These are phyloP conservation scores for Trichoderma endophyticum DNA, from an alignment of 2,329 filamentous ascomycete genomes.

Conservation along the genomic window DNA sequence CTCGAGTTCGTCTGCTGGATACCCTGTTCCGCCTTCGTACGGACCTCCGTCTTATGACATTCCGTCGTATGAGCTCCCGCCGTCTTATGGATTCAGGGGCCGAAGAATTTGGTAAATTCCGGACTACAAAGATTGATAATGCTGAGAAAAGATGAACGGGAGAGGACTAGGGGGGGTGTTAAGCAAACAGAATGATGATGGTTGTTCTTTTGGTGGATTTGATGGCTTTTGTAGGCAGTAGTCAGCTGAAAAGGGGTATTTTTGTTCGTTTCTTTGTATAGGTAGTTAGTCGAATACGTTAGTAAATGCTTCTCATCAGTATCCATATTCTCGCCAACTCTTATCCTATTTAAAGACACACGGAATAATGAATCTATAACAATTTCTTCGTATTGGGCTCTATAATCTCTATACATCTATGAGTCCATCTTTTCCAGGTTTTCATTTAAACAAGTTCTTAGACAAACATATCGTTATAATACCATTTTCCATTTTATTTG, in stretches of 20 bases:
- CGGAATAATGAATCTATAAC: background rate
- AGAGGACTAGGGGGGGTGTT: background rate
- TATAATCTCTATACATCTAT: slow-evolving; percentile 14
- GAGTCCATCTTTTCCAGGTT: background rate
- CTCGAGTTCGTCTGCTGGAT: background rate
- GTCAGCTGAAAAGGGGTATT: background rate
- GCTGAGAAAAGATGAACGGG: background rate
- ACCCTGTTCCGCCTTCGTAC: slow-evolving; percentile 17
- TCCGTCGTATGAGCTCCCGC: slow-evolving; percentile 21
- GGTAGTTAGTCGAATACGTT: background rate
- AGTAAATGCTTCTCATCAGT: background rate
- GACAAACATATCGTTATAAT: background rate
- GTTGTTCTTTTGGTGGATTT: background rate
- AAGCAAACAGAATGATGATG: background rate
- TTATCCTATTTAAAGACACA: background rate
- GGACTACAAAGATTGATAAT: background rate
- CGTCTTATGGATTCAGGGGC: slow-evolving; percentile 23
- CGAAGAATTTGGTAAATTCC: background rate
- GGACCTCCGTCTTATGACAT: slow-evolving; percentile 27
- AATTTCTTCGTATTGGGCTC: background rate
- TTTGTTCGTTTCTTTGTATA: background rate
- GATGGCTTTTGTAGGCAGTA: background rate
- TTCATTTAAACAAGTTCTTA: background rate
- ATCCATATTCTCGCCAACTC: background rate
- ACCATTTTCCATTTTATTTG: slow-evolving; percentile 27